Conservation (phyloP, 176 grass and related monocot species). For the Phragmites australis region DNA sequence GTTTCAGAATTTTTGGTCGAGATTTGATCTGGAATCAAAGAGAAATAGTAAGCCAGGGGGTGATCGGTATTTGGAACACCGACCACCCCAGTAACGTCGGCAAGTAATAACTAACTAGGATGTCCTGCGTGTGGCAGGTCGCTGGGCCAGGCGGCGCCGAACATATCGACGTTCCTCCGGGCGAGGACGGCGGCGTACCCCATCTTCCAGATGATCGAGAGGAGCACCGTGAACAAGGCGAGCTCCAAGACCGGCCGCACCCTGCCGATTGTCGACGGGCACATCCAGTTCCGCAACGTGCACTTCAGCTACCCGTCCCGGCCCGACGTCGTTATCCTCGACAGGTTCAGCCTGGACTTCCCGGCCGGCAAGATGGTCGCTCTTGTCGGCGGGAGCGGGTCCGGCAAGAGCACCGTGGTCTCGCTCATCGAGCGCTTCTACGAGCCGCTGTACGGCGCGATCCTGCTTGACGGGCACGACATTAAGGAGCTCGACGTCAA, state of each 20-base stretch:
- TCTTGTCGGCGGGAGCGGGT: slow-evolving; percentile 84
- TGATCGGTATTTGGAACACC: too few species aligned
- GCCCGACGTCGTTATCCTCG: slow-evolving; percentile 77
- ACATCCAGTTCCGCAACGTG: slow-evolving; percentile 68
- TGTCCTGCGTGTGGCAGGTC: slow-evolving; percentile 43
- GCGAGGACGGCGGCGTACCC: slow-evolving; percentile 82
- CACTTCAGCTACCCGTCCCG: slow-evolving; percentile 86
- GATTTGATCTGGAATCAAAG: too few species aligned
- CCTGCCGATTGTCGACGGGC: slow-evolving; percentile 60
- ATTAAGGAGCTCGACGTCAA: slow-evolving; percentile 82
- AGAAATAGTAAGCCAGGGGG: too few species aligned
- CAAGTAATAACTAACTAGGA: neutral
- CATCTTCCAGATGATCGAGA: slow-evolving; percentile 98
- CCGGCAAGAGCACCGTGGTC: slow-evolving; percentile 92
- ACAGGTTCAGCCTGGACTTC: slow-evolving; percentile 71
- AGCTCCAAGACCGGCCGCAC: slow-evolving; percentile 56
- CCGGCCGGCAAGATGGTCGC: slow-evolving; percentile 82
- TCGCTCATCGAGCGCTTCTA: slow-evolving; percentile 98
- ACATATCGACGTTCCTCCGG: slow-evolving; percentile 82
- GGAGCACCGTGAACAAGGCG: slow-evolving; percentile 59
- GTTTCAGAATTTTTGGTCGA: too few species aligned
- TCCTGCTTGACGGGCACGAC: slow-evolving; percentile 66
- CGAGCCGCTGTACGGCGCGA: slow-evolving; percentile 62
- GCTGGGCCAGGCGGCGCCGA: slow-evolving; percentile 79
- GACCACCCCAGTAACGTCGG: neutral